Evolutionary conservation across 2,329 filamentous ascomycete species (phyloP).

Genomic region (Colletotrichum echinochloae): DNA sequence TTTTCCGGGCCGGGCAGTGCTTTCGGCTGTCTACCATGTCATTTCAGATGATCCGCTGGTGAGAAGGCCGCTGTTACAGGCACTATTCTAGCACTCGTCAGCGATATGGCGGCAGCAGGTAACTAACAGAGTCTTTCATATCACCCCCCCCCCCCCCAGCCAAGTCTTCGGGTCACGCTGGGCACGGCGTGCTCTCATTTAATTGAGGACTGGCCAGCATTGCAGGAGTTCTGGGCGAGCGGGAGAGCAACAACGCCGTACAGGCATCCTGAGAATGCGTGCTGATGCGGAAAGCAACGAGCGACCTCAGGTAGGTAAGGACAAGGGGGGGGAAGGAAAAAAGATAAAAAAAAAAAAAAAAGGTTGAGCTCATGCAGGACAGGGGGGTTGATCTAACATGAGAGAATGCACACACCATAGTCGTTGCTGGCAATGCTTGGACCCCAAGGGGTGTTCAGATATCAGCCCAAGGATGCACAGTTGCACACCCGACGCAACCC

Average conservation of each 20-base stretch:
- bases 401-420: slow-evolving; percentile 9
- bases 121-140: background rate
- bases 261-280: background rate
- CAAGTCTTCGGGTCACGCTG: background rate
- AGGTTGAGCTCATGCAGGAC: slow-evolving; percentile 27
- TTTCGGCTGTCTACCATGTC: slow-evolving; percentile 18
- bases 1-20: slow-evolving; percentile 15
- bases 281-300: slow-evolving; percentile 9
- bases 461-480: slow-evolving; percentile 6
- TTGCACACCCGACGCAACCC: slow-evolving; percentile 18
- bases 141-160: background rate
- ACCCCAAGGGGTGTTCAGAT: background rate
- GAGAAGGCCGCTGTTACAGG: background rate
- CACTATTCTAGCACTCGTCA: background rate
- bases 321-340: background rate
- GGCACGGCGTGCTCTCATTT: background rate
- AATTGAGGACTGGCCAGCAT: background rate
- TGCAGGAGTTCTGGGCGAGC: slow-evolving; percentile 10
- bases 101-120: background rate
- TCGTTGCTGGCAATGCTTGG: background rate
- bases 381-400: slow-evolving; percentile 18
- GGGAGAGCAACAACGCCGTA: slow-evolving; percentile 28
- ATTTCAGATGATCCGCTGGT: slow-evolving; percentile 3
- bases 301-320: slow-evolving; percentile 12
- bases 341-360: background rate